These are phyloP conservation scores for Xylaria sp. DNA, from an alignment of 2,329 filamentous ascomycete species.

Conservation along the genomic window DNA sequence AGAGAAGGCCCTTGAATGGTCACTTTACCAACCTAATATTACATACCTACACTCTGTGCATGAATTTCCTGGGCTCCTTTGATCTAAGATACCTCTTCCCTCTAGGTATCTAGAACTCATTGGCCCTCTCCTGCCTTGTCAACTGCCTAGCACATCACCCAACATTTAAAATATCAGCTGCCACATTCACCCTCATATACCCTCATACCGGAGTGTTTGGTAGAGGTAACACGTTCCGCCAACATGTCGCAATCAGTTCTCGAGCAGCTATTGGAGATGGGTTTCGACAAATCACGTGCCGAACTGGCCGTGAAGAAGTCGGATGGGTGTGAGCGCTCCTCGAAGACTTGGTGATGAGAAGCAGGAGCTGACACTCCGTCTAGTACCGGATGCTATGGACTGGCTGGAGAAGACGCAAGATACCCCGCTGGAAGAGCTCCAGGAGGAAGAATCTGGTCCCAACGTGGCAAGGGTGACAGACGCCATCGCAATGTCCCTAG, in stretches of 20 bases:
- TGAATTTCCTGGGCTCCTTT: no score
- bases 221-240: constrained; percentile 26
- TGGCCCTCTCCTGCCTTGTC: no score
- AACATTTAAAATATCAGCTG: no score
- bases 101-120: no score
- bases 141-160: constrained; percentile 13
- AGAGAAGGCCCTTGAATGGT: no score
- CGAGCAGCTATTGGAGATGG: constrained; percentile 67
- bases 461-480: constrained; percentile 65
- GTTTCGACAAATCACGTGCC: constrained; percentile 81
- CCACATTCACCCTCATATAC: no score
- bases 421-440: constrained; percentile 81
- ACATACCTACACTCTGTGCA: no score
- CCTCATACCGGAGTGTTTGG: constrained; percentile 12
- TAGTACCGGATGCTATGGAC: constrained; percentile 86
- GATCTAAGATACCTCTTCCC: no score
- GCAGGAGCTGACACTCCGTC: constrained; percentile 17
- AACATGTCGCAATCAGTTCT: constrained; percentile 63
- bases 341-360: not conserved
- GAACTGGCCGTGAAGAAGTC: constrained; percentile 83
- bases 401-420: constrained; percentile 95
- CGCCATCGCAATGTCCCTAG: constrained; percentile 74
- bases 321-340: constrained; percentile 67
- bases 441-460: constrained; percentile 54
- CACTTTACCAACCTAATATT: no score